Evolutionary conservation across 768 basidiomycete genomes (phyloP).

Genomic region (Collybia mongolica): DNA sequence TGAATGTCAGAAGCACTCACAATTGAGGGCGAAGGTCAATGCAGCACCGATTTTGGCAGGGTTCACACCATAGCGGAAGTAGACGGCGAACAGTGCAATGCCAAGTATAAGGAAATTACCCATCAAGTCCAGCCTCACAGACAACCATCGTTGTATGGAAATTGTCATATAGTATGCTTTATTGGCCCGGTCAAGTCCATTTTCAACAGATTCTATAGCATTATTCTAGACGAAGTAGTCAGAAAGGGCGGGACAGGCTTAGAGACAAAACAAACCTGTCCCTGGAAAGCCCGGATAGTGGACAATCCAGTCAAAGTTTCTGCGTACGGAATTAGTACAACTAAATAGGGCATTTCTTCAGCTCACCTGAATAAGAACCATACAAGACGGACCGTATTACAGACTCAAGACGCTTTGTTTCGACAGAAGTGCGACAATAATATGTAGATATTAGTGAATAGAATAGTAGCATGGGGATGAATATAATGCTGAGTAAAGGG

Average conservation of each 20-base stretch:
- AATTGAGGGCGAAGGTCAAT: slow-evolving; percentile 50
- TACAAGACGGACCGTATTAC: slow-evolving; percentile 60
- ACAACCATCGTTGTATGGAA: slow-evolving; percentile 64
- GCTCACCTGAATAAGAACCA: slow-evolving; percentile 52
- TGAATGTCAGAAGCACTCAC: slow-evolving; percentile 28
- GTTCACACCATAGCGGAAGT: slow-evolving; percentile 51
- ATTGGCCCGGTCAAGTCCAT: slow-evolving; percentile 56
- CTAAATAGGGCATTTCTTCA: neutral
- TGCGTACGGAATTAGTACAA: slow-evolving; percentile 16
- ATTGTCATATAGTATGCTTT: slow-evolving; percentile 64
- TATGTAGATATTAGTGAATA: slow-evolving; percentile 54
- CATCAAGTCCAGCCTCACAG: slow-evolving; percentile 61
- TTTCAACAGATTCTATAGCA: slow-evolving; percentile 48
- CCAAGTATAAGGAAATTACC: slow-evolving; percentile 68
- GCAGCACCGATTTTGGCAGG: slow-evolving; percentile 65
- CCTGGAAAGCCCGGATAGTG: slow-evolving; percentile 58
- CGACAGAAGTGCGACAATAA: slow-evolving; percentile 61
- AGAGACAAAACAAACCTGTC: slow-evolving; percentile 36
- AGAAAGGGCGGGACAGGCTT: neutral
- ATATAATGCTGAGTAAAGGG: slow-evolving; percentile 65
- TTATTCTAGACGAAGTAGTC: slow-evolving; percentile 29
- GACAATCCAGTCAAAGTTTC: slow-evolving; percentile 63
- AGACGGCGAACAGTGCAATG: slow-evolving; percentile 67
- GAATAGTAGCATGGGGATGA: slow-evolving; percentile 48
- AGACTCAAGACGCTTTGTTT: slow-evolving; percentile 65